These are phyloP conservation scores for Flaveria bidentis DNA, from an alignment of 129 eudicot genomes.

Conservation along the genomic window DNA sequence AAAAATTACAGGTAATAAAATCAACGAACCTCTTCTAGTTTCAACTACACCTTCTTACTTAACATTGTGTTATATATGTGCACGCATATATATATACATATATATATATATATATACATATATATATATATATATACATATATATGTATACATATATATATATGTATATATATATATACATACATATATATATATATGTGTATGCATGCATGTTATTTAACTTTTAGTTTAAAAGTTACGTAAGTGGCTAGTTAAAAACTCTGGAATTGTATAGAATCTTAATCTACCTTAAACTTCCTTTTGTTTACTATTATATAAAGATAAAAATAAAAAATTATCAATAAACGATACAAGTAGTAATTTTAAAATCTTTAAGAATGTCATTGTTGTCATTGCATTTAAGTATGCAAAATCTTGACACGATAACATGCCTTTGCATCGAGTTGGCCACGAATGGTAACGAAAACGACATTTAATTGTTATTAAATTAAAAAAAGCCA, in stretches of 20 bases:
- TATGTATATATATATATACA: too few species aligned
- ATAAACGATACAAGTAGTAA: not conserved
- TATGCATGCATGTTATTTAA: too few species aligned
- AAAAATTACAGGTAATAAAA: too few species aligned
- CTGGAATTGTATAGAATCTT: not conserved
- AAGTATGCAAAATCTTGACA: constrained; percentile 1
- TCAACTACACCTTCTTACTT: too few species aligned
- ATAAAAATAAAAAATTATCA: not conserved
- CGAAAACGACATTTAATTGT: constrained; percentile 8
- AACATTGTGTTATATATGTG: too few species aligned
- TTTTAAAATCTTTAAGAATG: not conserved
- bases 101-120: too few species aligned
- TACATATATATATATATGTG: too few species aligned
- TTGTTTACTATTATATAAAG: not conserved
- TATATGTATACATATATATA: too few species aligned
- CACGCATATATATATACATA: too few species aligned
- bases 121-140: too few species aligned
- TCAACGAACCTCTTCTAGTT: too few species aligned
- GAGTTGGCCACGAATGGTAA: constrained; percentile 14
- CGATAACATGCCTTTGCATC: constrained; percentile 14
- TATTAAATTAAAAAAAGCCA: not conserved
- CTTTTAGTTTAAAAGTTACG: not conserved
- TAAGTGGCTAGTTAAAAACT: not conserved
- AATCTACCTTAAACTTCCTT: not conserved
- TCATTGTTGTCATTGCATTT: not conserved